phyloP scores from a whole-genome alignment of 2,329 filamentous ascomycete genomes.

The Monosporascus sp. region DNA sequence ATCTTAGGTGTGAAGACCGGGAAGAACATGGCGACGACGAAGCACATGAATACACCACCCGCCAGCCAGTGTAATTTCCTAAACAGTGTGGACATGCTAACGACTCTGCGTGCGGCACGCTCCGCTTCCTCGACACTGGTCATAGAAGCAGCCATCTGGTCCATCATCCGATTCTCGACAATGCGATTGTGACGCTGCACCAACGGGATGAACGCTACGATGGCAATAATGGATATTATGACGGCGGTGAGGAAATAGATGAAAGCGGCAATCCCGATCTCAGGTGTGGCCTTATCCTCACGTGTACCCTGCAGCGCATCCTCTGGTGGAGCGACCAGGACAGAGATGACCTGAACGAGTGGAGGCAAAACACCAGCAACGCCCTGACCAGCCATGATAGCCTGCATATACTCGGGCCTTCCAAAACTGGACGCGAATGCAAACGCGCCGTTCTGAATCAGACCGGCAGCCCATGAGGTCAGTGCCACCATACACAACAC shows the following conservation, averaged over 20 bases:
- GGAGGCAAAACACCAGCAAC: conserved; percentile 87
- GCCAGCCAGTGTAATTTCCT: conserved; percentile 75
- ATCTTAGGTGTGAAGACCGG: conserved; percentile 82
- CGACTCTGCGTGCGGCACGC: conserved; percentile 42
- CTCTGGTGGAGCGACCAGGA: conserved; percentile 53
- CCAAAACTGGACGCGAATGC: conserved; percentile 86
- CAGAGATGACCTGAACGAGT: conserved; percentile 74
- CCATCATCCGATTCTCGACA: conserved; percentile 42
- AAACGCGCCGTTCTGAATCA: conserved; percentile 92
- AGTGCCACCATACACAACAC: conserved; percentile 74
- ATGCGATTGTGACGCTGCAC: conserved; percentile 54
- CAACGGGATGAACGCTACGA: conserved; percentile 72
- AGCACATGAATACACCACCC: conserved; percentile 73
- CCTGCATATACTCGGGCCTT: conserved; percentile 84
- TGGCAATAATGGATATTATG: conserved; percentile 61
- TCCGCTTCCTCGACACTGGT: conserved; percentile 49
- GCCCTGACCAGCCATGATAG: conserved; percentile 91
- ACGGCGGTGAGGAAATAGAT: conserved; percentile 89
- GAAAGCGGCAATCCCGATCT: conserved; percentile 65
- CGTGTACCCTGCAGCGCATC: conserved; percentile 30
- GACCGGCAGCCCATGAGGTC: conserved; percentile 73
- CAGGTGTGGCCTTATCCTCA: conserved; percentile 18
- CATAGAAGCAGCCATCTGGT: conserved; percentile 45
- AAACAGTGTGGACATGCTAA: conserved; percentile 60
- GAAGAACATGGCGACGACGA: conserved; percentile 86